phyloP scores from a whole-genome alignment of 371 early-diverging fungal species.

The Vavraia culicis region DNA sequence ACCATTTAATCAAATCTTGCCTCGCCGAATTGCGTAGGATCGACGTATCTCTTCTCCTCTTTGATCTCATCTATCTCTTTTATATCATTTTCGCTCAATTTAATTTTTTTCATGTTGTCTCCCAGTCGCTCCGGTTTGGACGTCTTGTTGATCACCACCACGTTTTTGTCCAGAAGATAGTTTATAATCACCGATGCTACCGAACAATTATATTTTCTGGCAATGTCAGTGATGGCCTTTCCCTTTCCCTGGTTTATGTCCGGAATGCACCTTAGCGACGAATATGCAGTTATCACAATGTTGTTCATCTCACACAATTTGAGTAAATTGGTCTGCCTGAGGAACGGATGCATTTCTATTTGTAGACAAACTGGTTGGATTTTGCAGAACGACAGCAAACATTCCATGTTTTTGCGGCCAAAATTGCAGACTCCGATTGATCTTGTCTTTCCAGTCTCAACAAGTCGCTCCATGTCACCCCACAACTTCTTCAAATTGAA shows the following conservation, averaged over 20 bases:
- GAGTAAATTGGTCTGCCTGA: constrained; percentile 49
- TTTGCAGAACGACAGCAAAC: constrained; percentile 47
- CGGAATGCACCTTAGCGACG: constrained; percentile 55
- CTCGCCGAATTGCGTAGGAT: constrained; percentile 1
- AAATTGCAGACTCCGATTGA: constrained; percentile 63
- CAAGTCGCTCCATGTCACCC: constrained; percentile 54
- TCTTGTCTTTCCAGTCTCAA: constrained; percentile 45
- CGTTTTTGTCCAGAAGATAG: constrained; percentile 49
- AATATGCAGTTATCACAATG: constrained; percentile 56
- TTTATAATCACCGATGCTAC: constrained; percentile 52
- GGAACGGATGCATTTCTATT: constrained; percentile 63
- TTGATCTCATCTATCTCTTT: constrained; percentile 3
- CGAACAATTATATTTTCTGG: constrained; percentile 48
- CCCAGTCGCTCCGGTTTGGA: constrained; percentile 5
- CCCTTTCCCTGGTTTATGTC: constrained; percentile 35
- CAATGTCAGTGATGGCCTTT: constrained; percentile 46
- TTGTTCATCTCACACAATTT: constrained; percentile 49
- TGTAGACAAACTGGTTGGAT: constrained; percentile 59
- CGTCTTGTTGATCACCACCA: constrained; percentile 24
- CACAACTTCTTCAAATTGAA: constrained; percentile 45
- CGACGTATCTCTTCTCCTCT: constrained; percentile 10
- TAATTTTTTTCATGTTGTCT: constrained; percentile 18
- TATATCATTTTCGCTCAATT: constrained; percentile 12
- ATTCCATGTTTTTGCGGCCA: constrained; percentile 47
- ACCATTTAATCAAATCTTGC: constrained; percentile 22